Evolutionary conservation across 352 stramenopile species (phyloP).

Genomic region (Phytophthora fragariaefolia): DNA sequence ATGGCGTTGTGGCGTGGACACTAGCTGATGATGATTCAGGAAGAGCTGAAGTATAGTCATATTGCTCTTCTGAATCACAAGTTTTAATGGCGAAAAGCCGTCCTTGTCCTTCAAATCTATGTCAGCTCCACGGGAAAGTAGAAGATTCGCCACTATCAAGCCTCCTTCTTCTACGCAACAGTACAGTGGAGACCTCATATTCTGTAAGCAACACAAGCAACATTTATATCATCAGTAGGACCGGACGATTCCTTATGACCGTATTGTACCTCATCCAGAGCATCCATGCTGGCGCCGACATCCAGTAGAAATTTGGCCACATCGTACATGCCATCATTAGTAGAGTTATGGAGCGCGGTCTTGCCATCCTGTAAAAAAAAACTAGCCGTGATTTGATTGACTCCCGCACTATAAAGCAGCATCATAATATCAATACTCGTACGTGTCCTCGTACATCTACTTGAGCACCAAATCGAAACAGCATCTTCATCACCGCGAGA

Average conservation of each 20-base stretch:
- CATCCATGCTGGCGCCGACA: conserved; percentile 3
- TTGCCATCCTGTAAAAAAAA: conserved; percentile 23
- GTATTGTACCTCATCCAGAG: conserved; percentile 17
- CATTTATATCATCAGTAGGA: conserved; percentile 5
- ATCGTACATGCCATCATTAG: conserved; percentile 24
- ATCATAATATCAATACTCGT: conserved; percentile 11
- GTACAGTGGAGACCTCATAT: conserved; percentile 16
- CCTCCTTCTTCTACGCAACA: conserved; percentile 20
- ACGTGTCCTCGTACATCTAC: conserved; percentile 18
- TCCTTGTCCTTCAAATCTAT: conserved; percentile 17
- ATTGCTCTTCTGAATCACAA: conserved; percentile 5
- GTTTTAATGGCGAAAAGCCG: conserved; percentile 5
- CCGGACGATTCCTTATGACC: too few relatives aligned
- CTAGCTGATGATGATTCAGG: conserved; percentile 21
- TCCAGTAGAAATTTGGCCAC: conserved; percentile 27
- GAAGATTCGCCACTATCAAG: conserved; percentile 17
- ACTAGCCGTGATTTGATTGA: background rate
- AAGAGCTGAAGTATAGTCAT: conserved; percentile 23
- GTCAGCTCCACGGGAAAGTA: conserved; percentile 12
- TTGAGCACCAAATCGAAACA: conserved; percentile 11
- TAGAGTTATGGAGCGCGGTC: conserved; percentile 26
- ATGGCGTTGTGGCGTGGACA: conserved; percentile 4
- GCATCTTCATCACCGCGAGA: conserved; percentile 16
- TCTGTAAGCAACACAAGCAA: conserved; percentile 11
- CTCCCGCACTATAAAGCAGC: background rate